A percentile compares a stretch with the other conserved stretches of the same genome.
These are phyloP conservation scores for Gyromitra esculenta DNA, from an alignment of 2,329 filamentous ascomycete genomes.

Conservation along the genomic window DNA sequence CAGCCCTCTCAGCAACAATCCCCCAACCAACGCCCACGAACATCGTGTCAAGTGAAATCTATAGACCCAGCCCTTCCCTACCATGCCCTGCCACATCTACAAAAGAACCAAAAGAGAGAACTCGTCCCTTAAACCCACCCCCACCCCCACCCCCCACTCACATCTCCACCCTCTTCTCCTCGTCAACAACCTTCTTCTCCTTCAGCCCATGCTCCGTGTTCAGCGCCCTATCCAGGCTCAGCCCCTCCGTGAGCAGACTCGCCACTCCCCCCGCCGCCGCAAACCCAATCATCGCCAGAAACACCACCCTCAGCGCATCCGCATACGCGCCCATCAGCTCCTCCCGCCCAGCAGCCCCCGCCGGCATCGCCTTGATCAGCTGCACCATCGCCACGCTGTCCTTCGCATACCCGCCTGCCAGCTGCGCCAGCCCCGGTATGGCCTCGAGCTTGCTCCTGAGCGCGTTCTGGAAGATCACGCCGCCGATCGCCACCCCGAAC, in stretches of 20 bases:
- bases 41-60: not conserved
- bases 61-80: not conserved
- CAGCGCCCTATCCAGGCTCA: conserved; percentile 64
- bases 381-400: conserved; percentile 70
- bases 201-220: conserved; percentile 65
- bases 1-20: too few species aligned
- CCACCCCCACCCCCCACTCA: not conserved
- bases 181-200: conserved; percentile 59
- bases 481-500: conserved; percentile 73
- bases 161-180: conserved; percentile 14
- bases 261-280: conserved; percentile 65
- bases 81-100: not conserved
- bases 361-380: conserved; percentile 68
- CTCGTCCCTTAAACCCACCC: not conserved
- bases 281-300: conserved; percentile 68
- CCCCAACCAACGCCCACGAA: not conserved
- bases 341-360: conserved; percentile 60
- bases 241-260: conserved; percentile 66
- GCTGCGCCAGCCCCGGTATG: conserved; percentile 63
- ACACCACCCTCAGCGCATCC: conserved; percentile 67
- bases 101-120: not conserved
- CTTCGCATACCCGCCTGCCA: conserved; percentile 65
- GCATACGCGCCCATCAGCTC: conserved; percentile 67
- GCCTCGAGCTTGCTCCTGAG: conserved; percentile 66
- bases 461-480: conserved; percentile 75